phyloP scores from a whole-genome alignment of 306 rosid species.

The Dalbergia cultrata region DNA sequence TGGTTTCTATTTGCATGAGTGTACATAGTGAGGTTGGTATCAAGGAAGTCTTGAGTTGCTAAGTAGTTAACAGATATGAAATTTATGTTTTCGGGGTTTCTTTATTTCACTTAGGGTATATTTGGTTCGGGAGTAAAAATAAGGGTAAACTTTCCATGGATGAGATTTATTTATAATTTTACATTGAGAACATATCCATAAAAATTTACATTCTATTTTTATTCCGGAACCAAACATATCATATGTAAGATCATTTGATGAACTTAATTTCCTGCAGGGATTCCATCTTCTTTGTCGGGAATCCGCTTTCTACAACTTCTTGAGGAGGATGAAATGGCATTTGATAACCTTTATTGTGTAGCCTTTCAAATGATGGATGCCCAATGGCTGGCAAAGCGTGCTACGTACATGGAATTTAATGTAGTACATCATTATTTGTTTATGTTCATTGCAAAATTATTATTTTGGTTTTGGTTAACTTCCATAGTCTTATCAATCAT shows the following conservation, averaged over 20 bases:
- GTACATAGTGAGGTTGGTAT: background rate
- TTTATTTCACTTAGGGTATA: too few relatives aligned
- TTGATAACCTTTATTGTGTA: conserved; percentile 82
- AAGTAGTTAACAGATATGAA: background rate
- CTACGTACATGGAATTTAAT: conserved; percentile 93
- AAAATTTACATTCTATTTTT: too few relatives aligned
- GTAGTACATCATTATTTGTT: conserved; percentile 51
- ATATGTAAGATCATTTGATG: conserved; percentile 20
- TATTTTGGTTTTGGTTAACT: background rate
- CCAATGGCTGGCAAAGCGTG: conserved; percentile 95
- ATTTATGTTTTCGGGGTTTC: too few relatives aligned
- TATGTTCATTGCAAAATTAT: conserved; percentile 14
- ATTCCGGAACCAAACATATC: too few relatives aligned
- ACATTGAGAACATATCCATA: too few relatives aligned
- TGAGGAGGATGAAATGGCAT: conserved; percentile 84
- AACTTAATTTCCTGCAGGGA: conserved; percentile 58
- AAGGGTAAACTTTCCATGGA: too few relatives aligned
- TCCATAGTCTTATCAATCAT: background rate
- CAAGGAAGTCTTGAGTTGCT: conserved; percentile 7
- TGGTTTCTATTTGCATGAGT: conserved; percentile 2
- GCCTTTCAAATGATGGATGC: conserved; percentile 97
- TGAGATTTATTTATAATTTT: too few relatives aligned
- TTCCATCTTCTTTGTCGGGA: conserved; percentile 71
- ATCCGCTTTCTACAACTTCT: conserved; percentile 72
- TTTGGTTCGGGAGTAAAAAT: too few relatives aligned